Evolutionary conservation across 345 rosid genomes (phyloP).

Genomic region (Noccaea caerulescens): DNA sequence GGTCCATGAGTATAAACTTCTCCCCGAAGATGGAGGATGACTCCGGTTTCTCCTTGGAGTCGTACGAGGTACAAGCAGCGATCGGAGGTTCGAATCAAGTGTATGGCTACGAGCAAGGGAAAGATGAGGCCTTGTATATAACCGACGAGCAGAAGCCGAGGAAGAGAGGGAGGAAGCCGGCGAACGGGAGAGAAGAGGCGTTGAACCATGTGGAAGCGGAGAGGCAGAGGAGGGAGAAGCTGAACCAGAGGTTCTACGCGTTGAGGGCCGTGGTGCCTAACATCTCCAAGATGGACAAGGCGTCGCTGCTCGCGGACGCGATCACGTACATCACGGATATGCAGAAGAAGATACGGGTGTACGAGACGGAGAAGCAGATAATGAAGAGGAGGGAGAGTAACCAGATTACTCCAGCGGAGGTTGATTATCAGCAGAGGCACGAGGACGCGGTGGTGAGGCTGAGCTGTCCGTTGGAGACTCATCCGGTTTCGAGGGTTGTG

Average conservation of each 20-base stretch:
- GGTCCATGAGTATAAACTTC: constrained; percentile 73
- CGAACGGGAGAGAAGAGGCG: constrained; percentile 96
- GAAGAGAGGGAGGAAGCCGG: constrained; percentile 97
- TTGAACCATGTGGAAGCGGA: constrained; percentile 97
- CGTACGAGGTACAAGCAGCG: constrained; percentile 57
- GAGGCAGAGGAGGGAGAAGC: constrained; percentile 93
- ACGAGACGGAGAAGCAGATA: constrained; percentile 78
- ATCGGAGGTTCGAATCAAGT: constrained; percentile 56
- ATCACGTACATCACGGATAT: constrained; percentile 83
- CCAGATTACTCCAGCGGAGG: constrained; percentile 55
- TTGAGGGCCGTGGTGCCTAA: constrained; percentile 90
- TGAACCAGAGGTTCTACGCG: constrained; percentile 95
- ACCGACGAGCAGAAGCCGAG: constrained; percentile 86
- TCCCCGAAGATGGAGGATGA: constrained; percentile 92
- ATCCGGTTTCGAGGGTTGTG: constrained; percentile 69
- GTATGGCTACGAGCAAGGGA: constrained; percentile 63
- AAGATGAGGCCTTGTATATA: constrained; percentile 62
- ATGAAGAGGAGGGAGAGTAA: constrained; percentile 49
- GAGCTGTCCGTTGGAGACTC: constrained; percentile 75
- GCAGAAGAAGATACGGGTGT: constrained; percentile 68
- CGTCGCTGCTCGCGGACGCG: constrained; percentile 91
- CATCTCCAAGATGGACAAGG: constrained; percentile 97
- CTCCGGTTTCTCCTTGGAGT: constrained; percentile 59
- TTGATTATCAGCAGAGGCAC: constrained; percentile 72
- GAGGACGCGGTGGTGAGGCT: constrained; percentile 76